Percentiles rank a stretch among this genome's conserved stretches.
These are phyloP conservation scores for Plantago coronopus DNA, from an alignment of 305 asterid genomes.

Conservation along the genomic window DNA sequence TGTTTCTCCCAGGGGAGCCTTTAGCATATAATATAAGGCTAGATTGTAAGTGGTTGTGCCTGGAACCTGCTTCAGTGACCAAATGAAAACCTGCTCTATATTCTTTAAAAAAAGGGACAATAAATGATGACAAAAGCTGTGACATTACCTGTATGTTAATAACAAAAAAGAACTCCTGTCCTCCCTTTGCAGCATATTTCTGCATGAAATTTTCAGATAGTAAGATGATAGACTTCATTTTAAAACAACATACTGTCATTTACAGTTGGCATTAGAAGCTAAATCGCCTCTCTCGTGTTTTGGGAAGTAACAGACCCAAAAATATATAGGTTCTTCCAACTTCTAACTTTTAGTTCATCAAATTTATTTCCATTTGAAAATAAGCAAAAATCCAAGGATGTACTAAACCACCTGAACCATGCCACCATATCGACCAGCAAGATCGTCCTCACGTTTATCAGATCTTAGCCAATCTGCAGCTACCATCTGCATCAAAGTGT, in stretches of 20 bases:
- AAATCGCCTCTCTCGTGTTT: too few species aligned
- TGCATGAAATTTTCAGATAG: conserved; percentile 29
- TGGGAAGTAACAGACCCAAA: too few species aligned
- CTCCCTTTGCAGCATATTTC: conserved; percentile 62
- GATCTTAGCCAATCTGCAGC: conserved; percentile 90
- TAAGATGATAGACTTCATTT: conserved; percentile 15
- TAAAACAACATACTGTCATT: too few species aligned
- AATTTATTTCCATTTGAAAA: background rate
- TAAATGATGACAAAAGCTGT: background rate
- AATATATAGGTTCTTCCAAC: too few species aligned
- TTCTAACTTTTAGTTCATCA: too few species aligned
- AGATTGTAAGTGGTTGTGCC: conserved; percentile 57
- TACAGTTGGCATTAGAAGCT: too few species aligned
- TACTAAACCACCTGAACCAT: conserved; percentile 58
- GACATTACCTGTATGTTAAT: conserved; percentile 68
- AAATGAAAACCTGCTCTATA: conserved; percentile 7
- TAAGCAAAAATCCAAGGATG: background rate
- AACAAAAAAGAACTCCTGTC: conserved; percentile 70
- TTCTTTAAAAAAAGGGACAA: background rate
- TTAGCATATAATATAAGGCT: conserved; percentile 68
- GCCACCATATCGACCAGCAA: conserved; percentile 64
- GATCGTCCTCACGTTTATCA: conserved; percentile 68
- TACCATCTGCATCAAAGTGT: conserved; percentile 66
- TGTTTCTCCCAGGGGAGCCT: conserved; percentile 54
- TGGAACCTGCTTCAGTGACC: conserved; percentile 48